Base-by-base conservation (phyloP, 2,329 filamentous ascomycete species). In the Cordyceps cicadae region DNA sequence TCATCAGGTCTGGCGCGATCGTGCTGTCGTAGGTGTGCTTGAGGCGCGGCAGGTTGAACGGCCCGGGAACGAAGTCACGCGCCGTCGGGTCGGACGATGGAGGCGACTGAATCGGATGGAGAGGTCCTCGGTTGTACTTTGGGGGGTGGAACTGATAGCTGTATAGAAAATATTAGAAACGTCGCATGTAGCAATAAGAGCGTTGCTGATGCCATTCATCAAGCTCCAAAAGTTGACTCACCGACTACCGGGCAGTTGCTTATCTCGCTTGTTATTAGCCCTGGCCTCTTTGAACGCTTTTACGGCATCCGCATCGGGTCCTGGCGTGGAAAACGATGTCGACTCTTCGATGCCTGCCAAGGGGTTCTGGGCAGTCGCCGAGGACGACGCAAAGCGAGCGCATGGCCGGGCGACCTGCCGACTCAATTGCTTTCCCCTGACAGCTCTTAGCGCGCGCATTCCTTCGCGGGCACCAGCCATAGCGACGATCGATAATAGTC, bases 121-220 rank as follows among this genome's bases (percentile, higher is more conserved):
- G 81, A 65, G 92, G 92, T 61, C 94, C 94, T 70, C 93, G 90
- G 75, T 96, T 87, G 82, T 92, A 99, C 77, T 93, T 94, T 64
- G 94, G 94, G 55, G 93, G 88, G 65, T 92, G 91, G 75, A 89
- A 97, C 76, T 96, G 90, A 78, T 97, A 99, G 81, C 93, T 96
- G 64, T 9, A 34, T 43, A 17, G 5, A 11, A 11, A 12, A n/a
- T n/a, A 26, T 52, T 43, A 43, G 52, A n/a, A 34, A 59, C 49
- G 5, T 12, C 15, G 37, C 39, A 19, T 21, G 9, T n/a, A 21
- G 26, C 5, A 37, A 48, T 12, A 49, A 11, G 5, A 7, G n/a
- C 32, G 17, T 9, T 6, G 24, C 12, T 12, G 41, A 24, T 39
- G 54, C n/a, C 3, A 29, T 48, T 9, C 24, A 46, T 37, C 9